phyloP scores from a whole-genome alignment of 257 asterid species.

The Capsicum chinense region DNA sequence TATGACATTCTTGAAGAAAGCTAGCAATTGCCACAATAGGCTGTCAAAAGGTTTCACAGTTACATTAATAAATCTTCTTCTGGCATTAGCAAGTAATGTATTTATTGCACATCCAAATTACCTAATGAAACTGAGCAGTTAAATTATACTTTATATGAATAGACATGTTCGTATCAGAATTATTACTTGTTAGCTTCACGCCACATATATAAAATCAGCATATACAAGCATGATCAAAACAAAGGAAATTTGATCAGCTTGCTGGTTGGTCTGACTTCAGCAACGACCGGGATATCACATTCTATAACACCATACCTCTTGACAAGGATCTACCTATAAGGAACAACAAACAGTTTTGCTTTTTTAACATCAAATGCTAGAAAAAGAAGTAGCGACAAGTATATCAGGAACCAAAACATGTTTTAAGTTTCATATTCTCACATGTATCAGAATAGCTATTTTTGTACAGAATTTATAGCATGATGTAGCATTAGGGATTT shows the following conservation, averaged over 20 bases:
- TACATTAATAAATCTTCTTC: background rate
- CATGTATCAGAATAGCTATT: background rate
- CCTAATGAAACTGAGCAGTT: background rate
- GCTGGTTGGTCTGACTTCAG: too few species aligned
- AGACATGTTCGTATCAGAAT: background rate
- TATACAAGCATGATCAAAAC: too few species aligned
- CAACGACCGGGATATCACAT: too few species aligned
- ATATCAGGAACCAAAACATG: background rate
- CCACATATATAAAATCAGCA: background rate
- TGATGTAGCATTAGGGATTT: background rate
- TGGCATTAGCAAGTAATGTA: background rate
- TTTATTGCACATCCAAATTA: background rate
- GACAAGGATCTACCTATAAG: too few species aligned
- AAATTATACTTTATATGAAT: background rate
- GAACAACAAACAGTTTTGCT: too few species aligned
- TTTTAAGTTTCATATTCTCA: background rate
- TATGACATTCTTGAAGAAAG: background rate
- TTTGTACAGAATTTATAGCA: background rate
- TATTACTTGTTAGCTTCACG: background rate
- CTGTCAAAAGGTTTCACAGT: background rate
- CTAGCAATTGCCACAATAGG: too few species aligned
- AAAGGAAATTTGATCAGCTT: too few species aligned
- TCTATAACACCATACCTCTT: too few species aligned
- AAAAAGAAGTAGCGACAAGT: background rate
- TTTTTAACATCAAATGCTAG: too few species aligned